Percentiles rank a stretch among this genome's conserved stretches.
These are phyloP conservation scores for Macrophomina pseudophaseolina DNA, from an alignment of 2,329 filamentous ascomycete species.

Conservation along the genomic window DNA sequence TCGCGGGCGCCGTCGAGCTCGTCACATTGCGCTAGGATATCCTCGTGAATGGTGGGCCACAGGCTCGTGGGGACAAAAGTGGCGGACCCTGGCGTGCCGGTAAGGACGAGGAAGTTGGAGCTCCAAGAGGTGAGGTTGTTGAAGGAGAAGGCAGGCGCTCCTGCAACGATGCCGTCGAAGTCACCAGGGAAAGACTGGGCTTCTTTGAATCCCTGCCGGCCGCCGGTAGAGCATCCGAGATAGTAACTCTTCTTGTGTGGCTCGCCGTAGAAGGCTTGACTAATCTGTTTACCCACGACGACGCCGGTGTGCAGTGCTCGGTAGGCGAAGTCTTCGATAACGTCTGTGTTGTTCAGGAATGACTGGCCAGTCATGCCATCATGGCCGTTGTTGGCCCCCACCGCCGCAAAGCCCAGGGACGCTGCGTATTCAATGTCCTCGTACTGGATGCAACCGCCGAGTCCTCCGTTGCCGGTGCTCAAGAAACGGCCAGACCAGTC, in stretches of 20 bases:
- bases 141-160: slow-evolving; percentile 41
- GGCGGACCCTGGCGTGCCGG: slow-evolving; percentile 34
- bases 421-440: slow-evolving; percentile 45
- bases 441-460: slow-evolving; percentile 47
- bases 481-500: slow-evolving; percentile 48
- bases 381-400: slow-evolving; percentile 50
- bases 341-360: slow-evolving; percentile 50
- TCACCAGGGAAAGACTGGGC: slow-evolving; percentile 42
- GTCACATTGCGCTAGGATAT: slow-evolving; percentile 57
- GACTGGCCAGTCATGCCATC: slow-evolving; percentile 51
- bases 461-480: slow-evolving; percentile 48
- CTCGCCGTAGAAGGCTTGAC: slow-evolving; percentile 46
- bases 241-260: slow-evolving; percentile 48
- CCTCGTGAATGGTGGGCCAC: slow-evolving; percentile 51
- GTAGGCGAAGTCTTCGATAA: slow-evolving; percentile 56
- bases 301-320: slow-evolving; percentile 49
- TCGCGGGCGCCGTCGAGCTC: slow-evolving; percentile 54
- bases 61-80: slow-evolving; percentile 47
- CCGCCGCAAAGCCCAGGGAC: slow-evolving; percentile 45
- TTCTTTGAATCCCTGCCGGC: slow-evolving; percentile 37
- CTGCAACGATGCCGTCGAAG: slow-evolving; percentile 45
- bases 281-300: slow-evolving; percentile 48
- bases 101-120: slow-evolving; percentile 39
- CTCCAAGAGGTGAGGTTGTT: slow-evolving; percentile 43
- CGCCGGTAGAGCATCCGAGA: slow-evolving; percentile 44